Evolutionary conservation across 371 early-diverging fungal genomes (phyloP).

Genomic region (Apophysomyces ossiformis): DNA sequence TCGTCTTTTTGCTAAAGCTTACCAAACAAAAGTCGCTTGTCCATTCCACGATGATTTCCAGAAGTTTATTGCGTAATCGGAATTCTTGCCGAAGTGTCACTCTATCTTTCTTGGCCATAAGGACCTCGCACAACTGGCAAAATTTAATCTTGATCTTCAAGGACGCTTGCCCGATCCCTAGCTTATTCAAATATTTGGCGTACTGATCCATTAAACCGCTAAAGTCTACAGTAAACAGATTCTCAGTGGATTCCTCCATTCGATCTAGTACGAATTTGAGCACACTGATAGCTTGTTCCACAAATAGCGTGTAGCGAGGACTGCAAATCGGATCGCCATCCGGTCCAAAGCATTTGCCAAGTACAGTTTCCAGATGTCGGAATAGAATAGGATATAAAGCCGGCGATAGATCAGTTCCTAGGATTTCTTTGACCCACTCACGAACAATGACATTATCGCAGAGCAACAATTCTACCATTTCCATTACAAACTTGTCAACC

Average conservation of each 20-base stretch:
- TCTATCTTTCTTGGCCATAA: slow-evolving; percentile 76
- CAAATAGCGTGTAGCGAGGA: slow-evolving; percentile 81
- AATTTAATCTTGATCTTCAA: slow-evolving; percentile 79
- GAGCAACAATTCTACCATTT: slow-evolving; percentile 81
- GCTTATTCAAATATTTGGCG: slow-evolving; percentile 76
- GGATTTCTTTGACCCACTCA: slow-evolving; percentile 83
- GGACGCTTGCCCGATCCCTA: slow-evolving; percentile 58
- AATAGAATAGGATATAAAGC: slow-evolving; percentile 79
- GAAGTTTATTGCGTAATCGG: slow-evolving; percentile 76
- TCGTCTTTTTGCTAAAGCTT: not conserved
- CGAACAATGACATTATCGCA: slow-evolving; percentile 83
- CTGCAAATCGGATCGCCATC: slow-evolving; percentile 70
- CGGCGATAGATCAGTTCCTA: slow-evolving; percentile 82
- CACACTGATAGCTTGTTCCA: slow-evolving; percentile 84
- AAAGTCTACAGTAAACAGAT: slow-evolving; percentile 75
- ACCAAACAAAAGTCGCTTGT: slow-evolving; percentile 68
- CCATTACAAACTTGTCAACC: slow-evolving; percentile 79
- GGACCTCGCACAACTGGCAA: slow-evolving; percentile 80
- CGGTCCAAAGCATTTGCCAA: slow-evolving; percentile 78
- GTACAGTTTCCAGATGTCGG: slow-evolving; percentile 70
- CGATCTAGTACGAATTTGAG: slow-evolving; percentile 81
- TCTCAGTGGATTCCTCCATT: slow-evolving; percentile 60
- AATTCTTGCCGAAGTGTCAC: slow-evolving; percentile 83
- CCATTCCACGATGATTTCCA: slow-evolving; percentile 84
- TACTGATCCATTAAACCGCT: slow-evolving; percentile 74